Conservation (phyloP, 2,329 filamentous ascomycete species). For the Cladosporium velox region DNA sequence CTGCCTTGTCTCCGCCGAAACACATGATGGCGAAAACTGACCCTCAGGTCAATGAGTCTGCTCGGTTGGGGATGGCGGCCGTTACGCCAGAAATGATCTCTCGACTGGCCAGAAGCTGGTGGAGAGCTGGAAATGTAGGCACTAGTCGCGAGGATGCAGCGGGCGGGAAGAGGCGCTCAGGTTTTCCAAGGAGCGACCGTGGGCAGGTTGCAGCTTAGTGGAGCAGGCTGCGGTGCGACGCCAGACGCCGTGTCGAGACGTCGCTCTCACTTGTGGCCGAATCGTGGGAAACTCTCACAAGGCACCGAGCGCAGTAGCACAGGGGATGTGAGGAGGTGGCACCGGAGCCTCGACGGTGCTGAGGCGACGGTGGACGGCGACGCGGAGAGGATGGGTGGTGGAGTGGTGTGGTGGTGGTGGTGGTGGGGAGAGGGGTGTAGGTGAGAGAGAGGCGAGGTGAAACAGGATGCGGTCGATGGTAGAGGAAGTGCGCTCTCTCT, state of each 20-base stretch:
- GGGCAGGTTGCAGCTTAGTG: constrained; percentile 8
- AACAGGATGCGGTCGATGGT: constrained; percentile 2
- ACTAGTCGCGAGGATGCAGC: constrained; percentile 12
- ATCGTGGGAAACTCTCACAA: constrained; percentile 16
- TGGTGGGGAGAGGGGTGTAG: constrained; percentile 12
- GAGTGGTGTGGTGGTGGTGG: constrained; percentile 4
- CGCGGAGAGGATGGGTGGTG: not conserved
- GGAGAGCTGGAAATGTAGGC: not conserved
- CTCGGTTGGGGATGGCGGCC: not conserved
- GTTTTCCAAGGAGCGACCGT: constrained; percentile 3
- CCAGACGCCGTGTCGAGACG: constrained; percentile 14
- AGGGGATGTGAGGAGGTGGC: constrained; percentile 8
- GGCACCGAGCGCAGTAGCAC: constrained; percentile 14
- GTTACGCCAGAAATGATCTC: not conserved
- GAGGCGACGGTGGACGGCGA: constrained; percentile 11
- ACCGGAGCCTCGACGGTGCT: constrained; percentile 11
- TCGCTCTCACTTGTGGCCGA: constrained; percentile 15
- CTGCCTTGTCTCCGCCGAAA: constrained; percentile 49
- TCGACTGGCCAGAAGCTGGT: not conserved
- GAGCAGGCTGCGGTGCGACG: constrained; percentile 19
- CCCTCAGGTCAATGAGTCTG: constrained; percentile 6
- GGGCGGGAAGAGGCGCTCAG: constrained; percentile 13
- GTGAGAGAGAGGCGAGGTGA: constrained; percentile 15
- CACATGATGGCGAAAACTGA: constrained; percentile 47
- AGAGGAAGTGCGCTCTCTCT: constrained; percentile 19